A percentile compares a stretch with the other conserved stretches of the same genome.
Conservation (phyloP, 768 basidiomycete species). For the Suillus decipiens region DNA sequence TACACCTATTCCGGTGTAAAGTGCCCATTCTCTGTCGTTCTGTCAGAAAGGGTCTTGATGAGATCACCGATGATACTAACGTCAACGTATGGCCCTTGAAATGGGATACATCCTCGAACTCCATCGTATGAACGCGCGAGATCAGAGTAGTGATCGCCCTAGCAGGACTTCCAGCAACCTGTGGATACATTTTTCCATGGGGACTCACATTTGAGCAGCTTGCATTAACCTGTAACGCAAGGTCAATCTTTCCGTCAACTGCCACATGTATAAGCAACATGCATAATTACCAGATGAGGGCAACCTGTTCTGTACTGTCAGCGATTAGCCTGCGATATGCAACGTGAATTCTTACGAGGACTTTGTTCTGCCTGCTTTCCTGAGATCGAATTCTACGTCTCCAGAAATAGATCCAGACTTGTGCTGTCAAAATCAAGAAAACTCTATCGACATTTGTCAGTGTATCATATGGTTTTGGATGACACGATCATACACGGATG, state of each 20-base stretch:
- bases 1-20: neutral
- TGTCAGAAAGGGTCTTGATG: neutral
- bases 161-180: neutral
- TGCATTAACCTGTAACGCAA: neutral
- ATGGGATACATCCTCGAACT: neutral
- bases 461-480: neutral
- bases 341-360: neutral
- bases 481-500: neutral
- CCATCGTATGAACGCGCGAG: neutral
- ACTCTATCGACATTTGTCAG: neutral
- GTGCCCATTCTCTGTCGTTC: neutral
- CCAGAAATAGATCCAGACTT: constrained; percentile 5
- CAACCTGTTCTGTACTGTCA: neutral
- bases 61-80: neutral
- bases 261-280: neutral
- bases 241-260: neutral
- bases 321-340: too few relatives aligned
- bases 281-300: neutral
- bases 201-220: constrained; percentile 2
- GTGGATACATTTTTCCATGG: neutral
- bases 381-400: neutral
- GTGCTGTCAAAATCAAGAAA: constrained; percentile 4
- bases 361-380: neutral
- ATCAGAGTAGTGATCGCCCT: neutral
- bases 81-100: neutral